A percentile compares a stretch with the other conserved stretches of the same genome.
Evolutionary conservation across 108 stramenopile species (phyloP).

Genomic region (Pseudonitzschia multistriata): DNA sequence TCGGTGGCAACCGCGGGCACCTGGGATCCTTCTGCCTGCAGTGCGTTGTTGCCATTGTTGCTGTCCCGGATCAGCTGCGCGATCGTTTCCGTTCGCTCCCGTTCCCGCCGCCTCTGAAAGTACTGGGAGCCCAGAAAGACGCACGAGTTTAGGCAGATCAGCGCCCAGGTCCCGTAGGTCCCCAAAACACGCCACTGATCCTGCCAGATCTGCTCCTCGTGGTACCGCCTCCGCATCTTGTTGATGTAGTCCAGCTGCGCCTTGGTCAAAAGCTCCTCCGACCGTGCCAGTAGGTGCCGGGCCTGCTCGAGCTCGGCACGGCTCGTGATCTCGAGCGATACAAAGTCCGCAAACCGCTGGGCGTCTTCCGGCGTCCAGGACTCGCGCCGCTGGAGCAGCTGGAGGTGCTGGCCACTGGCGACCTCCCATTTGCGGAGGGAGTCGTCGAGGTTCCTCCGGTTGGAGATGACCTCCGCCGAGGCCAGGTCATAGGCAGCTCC

Average conservation of each 20-base stretch:
- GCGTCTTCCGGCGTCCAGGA: conserved; percentile 53
- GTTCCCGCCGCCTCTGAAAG: conserved; percentile 36
- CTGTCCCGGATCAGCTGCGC: conserved; percentile 16
- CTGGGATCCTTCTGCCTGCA: background rate
- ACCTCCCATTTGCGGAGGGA: conserved; percentile 37
- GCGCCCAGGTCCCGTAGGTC: conserved; percentile 58
- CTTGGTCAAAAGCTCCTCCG: conserved; percentile 29
- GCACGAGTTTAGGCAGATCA: conserved; percentile 53
- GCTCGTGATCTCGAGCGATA: conserved; percentile 36
- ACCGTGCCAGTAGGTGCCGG: conserved; percentile 25
- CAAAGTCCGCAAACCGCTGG: conserved; percentile 46
- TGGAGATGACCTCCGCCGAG: conserved; percentile 26
- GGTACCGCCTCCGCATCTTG: conserved; percentile 54
- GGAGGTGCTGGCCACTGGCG: conserved; percentile 36
- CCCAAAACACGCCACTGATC: conserved; percentile 62
- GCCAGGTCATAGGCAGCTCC: conserved; percentile 45
- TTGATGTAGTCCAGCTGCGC: conserved; percentile 54
- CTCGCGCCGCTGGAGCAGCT: conserved; percentile 45
- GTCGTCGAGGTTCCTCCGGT: conserved; percentile 36
- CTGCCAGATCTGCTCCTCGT: conserved; percentile 74
- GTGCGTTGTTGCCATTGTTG: background rate
- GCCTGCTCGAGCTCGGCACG: conserved; percentile 36
- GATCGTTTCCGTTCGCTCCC: conserved; percentile 34
- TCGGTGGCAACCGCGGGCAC: no score
- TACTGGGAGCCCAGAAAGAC: conserved; percentile 57